Evolutionary conservation across 257 asterid genomes (phyloP).

Genomic region (Schizonepeta tenuifolia): DNA sequence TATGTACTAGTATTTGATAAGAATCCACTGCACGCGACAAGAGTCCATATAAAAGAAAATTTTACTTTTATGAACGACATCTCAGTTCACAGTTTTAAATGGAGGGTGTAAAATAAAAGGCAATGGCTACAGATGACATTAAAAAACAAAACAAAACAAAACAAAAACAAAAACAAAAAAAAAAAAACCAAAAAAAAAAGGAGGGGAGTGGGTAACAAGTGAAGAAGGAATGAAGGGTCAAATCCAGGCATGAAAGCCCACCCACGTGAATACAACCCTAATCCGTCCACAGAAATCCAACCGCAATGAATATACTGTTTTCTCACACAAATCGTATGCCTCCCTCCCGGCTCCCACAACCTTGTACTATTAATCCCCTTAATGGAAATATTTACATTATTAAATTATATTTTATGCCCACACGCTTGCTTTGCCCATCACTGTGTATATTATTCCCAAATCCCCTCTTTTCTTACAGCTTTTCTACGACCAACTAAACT

Average conservation of each 20-base stretch:
- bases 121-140: not conserved
- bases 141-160: not conserved
- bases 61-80: no score
- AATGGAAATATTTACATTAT: slow-evolving; percentile 2
- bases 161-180: not conserved
- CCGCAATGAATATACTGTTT: slow-evolving; percentile 44
- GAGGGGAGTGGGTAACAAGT: not conserved
- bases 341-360: no score
- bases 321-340: slow-evolving; percentile 39
- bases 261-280: slow-evolving; percentile 48
- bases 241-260: slow-evolving; percentile 37
- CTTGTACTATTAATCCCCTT: not conserved
- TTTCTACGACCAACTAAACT: slow-evolving; percentile 20
- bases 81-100: not conserved
- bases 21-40: no score
- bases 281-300: slow-evolving; percentile 46
- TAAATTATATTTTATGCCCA: slow-evolving; percentile 32
- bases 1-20: no score
- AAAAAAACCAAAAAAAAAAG: no score
- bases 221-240: slow-evolving; percentile 32
- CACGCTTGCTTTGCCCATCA: slow-evolving; percentile 53
- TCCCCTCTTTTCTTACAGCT: slow-evolving; percentile 28
- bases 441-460: slow-evolving; percentile 21
- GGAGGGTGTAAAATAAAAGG: not conserved
- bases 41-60: no score